These are phyloP conservation scores for Cicer cuneatum DNA, from an alignment of 306 rosid genomes.

Conservation along the genomic window DNA sequence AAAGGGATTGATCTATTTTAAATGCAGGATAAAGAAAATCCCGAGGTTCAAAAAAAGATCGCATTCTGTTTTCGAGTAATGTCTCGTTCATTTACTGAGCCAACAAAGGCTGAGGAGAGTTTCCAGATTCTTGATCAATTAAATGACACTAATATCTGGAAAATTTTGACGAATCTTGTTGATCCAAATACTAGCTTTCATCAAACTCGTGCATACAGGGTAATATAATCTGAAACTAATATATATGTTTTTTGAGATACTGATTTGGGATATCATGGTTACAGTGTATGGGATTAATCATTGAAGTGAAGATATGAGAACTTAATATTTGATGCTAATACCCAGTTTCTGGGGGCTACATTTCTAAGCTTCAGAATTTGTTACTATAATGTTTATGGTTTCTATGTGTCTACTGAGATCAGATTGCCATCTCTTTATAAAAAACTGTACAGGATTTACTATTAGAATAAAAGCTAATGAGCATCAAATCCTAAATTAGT, in stretches of 20 bases:
- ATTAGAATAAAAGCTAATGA: neutral
- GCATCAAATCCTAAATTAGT: neutral
- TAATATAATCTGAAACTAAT: constrained; percentile 50
- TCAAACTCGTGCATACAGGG: constrained; percentile 71
- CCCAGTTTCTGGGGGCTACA: constrained; percentile 11
- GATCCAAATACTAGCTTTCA: constrained; percentile 80
- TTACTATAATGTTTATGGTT: constrained; percentile 4
- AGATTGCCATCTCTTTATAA: neutral
- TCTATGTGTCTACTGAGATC: neutral
- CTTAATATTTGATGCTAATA: constrained; percentile 22
- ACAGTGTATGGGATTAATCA: constrained; percentile 27
- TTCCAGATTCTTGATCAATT: constrained; percentile 91
- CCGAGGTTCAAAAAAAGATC: constrained; percentile 87
- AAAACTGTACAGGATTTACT: neutral
- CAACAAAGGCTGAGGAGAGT: constrained; percentile 85
- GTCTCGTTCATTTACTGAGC: constrained; percentile 94
- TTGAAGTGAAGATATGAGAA: constrained; percentile 21
- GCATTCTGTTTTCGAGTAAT: constrained; percentile 75
- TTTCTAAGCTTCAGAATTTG: constrained; percentile 37
- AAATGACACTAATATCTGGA: constrained; percentile 90
- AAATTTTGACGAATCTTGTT: constrained; percentile 77
- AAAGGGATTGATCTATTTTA: constrained; percentile 48
- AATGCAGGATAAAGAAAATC: constrained; percentile 87
- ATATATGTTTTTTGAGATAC: constrained; percentile 23
- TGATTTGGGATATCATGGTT: constrained; percentile 27